These are phyloP conservation scores for Hypoxylon lenormandii DNA, from an alignment of 495 filamentous ascomycete genomes.

Conservation along the genomic window DNA sequence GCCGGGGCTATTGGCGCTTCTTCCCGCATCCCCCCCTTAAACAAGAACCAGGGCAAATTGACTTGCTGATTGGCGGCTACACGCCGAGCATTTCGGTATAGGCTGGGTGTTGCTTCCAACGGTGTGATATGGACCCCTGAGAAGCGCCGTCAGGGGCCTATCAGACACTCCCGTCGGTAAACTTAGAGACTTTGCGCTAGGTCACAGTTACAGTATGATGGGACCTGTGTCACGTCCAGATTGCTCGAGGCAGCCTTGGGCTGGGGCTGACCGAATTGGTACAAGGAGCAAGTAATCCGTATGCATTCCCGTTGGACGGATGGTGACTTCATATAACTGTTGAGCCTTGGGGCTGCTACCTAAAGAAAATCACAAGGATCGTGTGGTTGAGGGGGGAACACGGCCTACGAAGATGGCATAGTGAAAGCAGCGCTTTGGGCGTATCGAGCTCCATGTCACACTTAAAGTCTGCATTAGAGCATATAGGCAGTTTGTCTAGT, in stretches of 20 bases:
- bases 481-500: background rate
- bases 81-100: constrained; percentile 28
- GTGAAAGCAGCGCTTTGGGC: constrained; percentile 4
- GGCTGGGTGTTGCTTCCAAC: constrained; percentile 7
- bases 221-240: constrained; percentile 1
- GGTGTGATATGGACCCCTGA: background rate
- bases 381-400: background rate
- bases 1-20: constrained; percentile 3
- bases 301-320: background rate
- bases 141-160: constrained; percentile 5
- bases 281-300: background rate
- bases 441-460: background rate
- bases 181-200: constrained; percentile 1
- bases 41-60: background rate
- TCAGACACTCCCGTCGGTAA: background rate
- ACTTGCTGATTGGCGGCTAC: background rate
- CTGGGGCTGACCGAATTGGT: background rate
- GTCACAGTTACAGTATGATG: constrained; percentile 4
- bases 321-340: background rate
- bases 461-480: background rate
- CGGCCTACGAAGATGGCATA: background rate
- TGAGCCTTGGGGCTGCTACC: background rate
- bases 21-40: background rate
- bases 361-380: background rate
- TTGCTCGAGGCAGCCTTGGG: constrained; percentile 1